These are phyloP conservation scores for Amanita exitialis DNA, from an alignment of 768 basidiomycete genomes.

Conservation along the genomic window DNA sequence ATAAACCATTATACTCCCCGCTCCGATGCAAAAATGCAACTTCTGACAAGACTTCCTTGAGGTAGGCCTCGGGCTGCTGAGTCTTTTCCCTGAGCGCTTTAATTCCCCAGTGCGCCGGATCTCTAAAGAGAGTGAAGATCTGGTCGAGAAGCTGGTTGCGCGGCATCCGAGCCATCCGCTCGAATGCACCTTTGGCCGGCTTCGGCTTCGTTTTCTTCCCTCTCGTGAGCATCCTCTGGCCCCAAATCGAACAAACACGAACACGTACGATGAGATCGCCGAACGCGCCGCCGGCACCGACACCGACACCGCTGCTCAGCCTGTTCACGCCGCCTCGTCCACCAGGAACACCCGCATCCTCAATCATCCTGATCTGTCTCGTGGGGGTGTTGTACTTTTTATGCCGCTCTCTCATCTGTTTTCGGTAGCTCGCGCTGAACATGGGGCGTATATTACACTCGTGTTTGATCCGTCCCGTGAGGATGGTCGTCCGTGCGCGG, in stretches of 20 bases:
- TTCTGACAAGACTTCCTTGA: slow-evolving; percentile 74
- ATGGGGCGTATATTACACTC: slow-evolving; percentile 66
- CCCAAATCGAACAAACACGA: not conserved
- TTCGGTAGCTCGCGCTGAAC: slow-evolving; percentile 57
- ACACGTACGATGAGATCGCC: slow-evolving; percentile 53
- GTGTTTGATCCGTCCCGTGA: slow-evolving; percentile 75
- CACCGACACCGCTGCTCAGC: slow-evolving; percentile 65
- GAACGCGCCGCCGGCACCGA: slow-evolving; percentile 49
- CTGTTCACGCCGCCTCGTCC: slow-evolving; percentile 69
- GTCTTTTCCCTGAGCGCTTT: slow-evolving; percentile 68
- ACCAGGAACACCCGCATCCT: slow-evolving; percentile 58
- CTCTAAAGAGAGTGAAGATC: slow-evolving; percentile 69
- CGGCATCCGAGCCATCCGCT: slow-evolving; percentile 89
- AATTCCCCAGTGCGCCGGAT: slow-evolving; percentile 76
- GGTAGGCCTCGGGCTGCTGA: slow-evolving; percentile 79
- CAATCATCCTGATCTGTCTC: slow-evolving; percentile 64
- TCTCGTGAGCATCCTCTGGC: not conserved
- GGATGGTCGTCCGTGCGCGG: slow-evolving; percentile 65
- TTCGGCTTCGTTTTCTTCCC: slow-evolving; percentile 58
- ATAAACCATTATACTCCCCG: slow-evolving; percentile 73
- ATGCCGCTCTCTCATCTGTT: slow-evolving; percentile 63
- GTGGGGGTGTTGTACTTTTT: slow-evolving; percentile 54
- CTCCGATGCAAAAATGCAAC: slow-evolving; percentile 70
- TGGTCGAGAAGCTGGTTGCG: slow-evolving; percentile 81
- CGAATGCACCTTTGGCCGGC: slow-evolving; percentile 59